phyloP scores from a whole-genome alignment of 192 early-diverging fungal species.

The Coemansia umbellata region DNA sequence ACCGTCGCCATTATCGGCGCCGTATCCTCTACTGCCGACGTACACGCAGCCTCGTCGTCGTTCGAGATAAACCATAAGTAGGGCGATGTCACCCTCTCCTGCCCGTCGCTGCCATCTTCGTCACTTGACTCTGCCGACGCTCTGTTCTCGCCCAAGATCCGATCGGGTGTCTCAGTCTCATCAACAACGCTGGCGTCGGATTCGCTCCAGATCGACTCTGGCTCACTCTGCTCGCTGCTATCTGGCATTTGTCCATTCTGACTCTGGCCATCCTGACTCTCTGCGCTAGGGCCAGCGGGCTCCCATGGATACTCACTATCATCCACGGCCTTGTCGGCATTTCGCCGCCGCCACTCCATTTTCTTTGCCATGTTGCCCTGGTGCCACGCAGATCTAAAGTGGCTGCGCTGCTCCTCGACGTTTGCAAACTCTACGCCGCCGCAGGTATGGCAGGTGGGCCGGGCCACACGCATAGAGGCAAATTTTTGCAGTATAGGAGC shows the following conservation, averaged over 20 bases:
- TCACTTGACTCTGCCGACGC: not conserved
- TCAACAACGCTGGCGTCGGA: conserved; percentile 9
- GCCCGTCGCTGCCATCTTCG: not conserved
- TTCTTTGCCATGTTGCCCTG: conserved; percentile 18
- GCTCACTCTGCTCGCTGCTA: not conserved
- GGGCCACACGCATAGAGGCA: conserved; percentile 18
- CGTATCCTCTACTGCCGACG: not conserved
- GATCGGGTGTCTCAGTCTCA: not conserved
- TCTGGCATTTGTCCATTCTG: not conserved
- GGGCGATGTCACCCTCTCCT: not conserved
- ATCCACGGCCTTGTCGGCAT: not conserved
- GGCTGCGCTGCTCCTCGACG: conserved; percentile 18
- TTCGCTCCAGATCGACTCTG: conserved; percentile 4
- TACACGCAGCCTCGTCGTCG: not conserved
- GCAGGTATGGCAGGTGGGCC: conserved; percentile 30
- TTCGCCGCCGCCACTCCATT: conserved; percentile 15
- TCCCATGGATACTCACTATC: conserved; percentile 28
- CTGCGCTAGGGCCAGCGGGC: too few species aligned
- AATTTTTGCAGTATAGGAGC: too few species aligned
- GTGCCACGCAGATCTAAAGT: conserved; percentile 23
- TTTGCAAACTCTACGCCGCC: conserved; percentile 33
- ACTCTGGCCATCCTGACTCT: too few species aligned
- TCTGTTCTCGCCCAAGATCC: not conserved
- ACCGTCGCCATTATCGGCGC: not conserved
- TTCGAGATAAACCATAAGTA: conserved; percentile 27